These are phyloP conservation scores for Hortaea werneckii DNA, from an alignment of 2,329 filamentous ascomycete genomes.

Conservation along the genomic window DNA sequence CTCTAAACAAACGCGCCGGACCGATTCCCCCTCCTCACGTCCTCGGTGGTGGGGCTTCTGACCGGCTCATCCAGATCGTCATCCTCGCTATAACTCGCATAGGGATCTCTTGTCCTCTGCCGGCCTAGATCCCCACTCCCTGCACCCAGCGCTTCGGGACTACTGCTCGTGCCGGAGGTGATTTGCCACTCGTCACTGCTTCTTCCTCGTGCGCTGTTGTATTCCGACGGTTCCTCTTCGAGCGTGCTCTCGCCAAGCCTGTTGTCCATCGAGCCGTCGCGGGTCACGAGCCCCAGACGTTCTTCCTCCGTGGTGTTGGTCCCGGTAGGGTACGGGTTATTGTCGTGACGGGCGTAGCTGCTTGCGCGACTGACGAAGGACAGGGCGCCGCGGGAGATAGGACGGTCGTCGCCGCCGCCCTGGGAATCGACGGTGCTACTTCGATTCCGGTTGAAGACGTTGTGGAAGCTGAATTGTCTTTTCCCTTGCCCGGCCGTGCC, in stretches of 20 bases:
- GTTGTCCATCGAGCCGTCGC: slow-evolving; percentile 15
- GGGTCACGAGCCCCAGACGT: slow-evolving; percentile 26
- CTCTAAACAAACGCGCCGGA: slow-evolving; percentile 7
- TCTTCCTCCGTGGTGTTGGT: slow-evolving; percentile 27
- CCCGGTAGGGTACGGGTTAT: slow-evolving; percentile 9
- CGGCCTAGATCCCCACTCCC: slow-evolving; percentile 14
- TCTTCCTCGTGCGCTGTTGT: slow-evolving; percentile 9
- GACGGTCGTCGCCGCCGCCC: slow-evolving; percentile 18
- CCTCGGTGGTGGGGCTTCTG: slow-evolving; percentile 10
- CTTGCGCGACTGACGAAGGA: slow-evolving; percentile 21
- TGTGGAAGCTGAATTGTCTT: slow-evolving; percentile 88
- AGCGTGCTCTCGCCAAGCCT: too few species aligned
- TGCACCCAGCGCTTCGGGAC: slow-evolving; percentile 16
- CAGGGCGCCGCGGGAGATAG: slow-evolving; percentile 24
- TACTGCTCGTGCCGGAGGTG: slow-evolving; percentile 12
- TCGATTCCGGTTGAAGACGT: slow-evolving; percentile 58
- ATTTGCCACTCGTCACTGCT: slow-evolving; percentile 25
- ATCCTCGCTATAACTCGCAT: slow-evolving; percentile 10
- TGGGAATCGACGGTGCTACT: slow-evolving; percentile 12
- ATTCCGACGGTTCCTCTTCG: background rate
- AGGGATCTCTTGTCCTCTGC: slow-evolving; percentile 8
- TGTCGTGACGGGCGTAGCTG: background rate
- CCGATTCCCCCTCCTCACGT: slow-evolving; percentile 2
- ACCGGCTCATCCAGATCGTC: slow-evolving; percentile 15
- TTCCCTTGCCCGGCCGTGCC: background rate